Percentiles rank a stretch among this genome's conserved stretches.
phyloP scores from a whole-genome alignment of 73 alveolate species.

The Breviolum minutum region DNA sequence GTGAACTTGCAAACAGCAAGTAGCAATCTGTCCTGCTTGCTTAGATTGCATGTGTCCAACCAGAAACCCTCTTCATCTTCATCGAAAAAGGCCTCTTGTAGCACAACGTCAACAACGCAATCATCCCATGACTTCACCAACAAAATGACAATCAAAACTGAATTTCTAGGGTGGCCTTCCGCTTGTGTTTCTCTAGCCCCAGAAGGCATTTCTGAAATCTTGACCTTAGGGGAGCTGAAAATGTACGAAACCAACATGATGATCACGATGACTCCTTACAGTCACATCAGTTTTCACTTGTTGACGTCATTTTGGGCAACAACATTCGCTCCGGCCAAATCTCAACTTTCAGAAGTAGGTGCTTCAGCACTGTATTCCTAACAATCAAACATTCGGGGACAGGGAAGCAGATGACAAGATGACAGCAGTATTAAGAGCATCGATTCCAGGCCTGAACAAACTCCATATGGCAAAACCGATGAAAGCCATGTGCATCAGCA shows the following conservation, averaged over 20 bases:
- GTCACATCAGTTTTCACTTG: not conserved
- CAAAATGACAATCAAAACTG: not conserved
- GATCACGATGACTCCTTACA: no score
- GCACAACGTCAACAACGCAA: not conserved
- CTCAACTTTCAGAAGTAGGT: constrained; percentile 49
- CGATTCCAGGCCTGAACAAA: constrained; percentile 43
- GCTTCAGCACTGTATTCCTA: constrained; percentile 86
- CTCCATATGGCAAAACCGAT: constrained; percentile 69
- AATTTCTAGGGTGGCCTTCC: not conserved
- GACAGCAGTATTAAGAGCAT: not conserved
- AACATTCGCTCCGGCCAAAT: constrained; percentile 85
- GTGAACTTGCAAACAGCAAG: not conserved
- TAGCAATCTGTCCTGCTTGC: constrained; percentile 57
- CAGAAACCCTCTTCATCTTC: constrained; percentile 84
- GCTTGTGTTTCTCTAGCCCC: constrained; percentile 80
- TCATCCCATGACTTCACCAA: not conserved
- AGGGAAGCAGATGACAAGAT: no score
- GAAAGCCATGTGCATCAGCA: constrained; percentile 75
- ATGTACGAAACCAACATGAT: not conserved
- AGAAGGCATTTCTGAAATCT: constrained; percentile 57
- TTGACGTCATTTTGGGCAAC: not conserved
- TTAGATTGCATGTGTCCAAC: constrained; percentile 76
- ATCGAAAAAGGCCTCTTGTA: constrained; percentile 50
- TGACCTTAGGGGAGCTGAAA: not conserved
- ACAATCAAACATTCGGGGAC: not conserved